These are phyloP conservation scores for Clathrospora elynae DNA, from an alignment of 2,329 filamentous ascomycete genomes.

Conservation along the genomic window DNA sequence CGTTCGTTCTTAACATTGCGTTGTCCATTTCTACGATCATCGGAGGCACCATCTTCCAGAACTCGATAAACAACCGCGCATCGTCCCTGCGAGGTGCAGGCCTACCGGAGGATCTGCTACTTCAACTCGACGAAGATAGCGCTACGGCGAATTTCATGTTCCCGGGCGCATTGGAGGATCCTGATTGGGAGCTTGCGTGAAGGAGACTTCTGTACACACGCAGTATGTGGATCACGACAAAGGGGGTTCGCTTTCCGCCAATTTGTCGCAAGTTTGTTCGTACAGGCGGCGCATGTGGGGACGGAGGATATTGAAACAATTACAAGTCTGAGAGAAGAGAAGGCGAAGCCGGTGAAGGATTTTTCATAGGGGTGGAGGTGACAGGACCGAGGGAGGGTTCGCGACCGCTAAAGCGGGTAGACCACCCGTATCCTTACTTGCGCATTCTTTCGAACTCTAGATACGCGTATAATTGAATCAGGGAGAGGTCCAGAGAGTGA, in stretches of 20 bases:
- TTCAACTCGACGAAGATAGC: slow-evolving; percentile 60
- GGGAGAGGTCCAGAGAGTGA: no score
- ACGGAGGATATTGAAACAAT: slow-evolving; percentile 55
- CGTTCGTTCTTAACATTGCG: slow-evolving; percentile 54
- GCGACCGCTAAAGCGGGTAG: no score
- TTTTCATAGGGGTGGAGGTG: slow-evolving; percentile 1
- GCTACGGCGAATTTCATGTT: slow-evolving; percentile 65
- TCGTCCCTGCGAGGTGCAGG: slow-evolving; percentile 52
- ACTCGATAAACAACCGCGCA: slow-evolving; percentile 64
- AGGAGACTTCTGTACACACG: slow-evolving; percentile 51
- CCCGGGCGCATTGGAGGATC: slow-evolving; percentile 56
- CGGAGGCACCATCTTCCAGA: slow-evolving; percentile 59
- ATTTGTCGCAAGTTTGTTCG: slow-evolving; percentile 47
- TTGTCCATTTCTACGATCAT: slow-evolving; percentile 57
- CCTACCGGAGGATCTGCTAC: slow-evolving; percentile 57
- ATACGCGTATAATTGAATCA: no score
- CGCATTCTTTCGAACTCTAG: no score
- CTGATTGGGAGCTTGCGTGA: slow-evolving; percentile 52
- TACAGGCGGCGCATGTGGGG: slow-evolving; percentile 48
- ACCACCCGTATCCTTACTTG: no score
- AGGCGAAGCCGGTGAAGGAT: slow-evolving; percentile 1
- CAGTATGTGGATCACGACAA: slow-evolving; percentile 58
- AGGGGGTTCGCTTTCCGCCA: slow-evolving; percentile 48
- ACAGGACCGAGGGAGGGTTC: no score
- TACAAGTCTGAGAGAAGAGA: slow-evolving; percentile 50